A percentile compares a stretch with the other conserved stretches of the same genome.
Conservation (phyloP, 1,284 basidiomycete genomes). For the Fistulina hepatica region DNA sequence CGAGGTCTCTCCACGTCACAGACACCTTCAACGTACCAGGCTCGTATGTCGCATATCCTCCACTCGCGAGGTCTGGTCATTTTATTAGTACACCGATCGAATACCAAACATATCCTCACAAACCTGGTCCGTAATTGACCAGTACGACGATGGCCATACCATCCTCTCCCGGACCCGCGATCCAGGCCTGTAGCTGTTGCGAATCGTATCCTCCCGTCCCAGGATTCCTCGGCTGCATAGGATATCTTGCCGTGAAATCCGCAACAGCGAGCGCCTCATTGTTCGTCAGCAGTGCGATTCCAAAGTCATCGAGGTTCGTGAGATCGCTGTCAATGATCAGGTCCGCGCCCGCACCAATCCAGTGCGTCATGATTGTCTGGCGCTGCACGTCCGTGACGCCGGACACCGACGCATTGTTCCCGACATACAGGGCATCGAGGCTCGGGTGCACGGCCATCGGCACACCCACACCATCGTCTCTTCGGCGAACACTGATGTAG, state of each 20-base stretch:
- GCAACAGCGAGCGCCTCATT: conserved; percentile 5
- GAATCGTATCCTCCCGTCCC: no score
- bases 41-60: no score
- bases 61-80: no score
- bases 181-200: conserved; percentile 10
- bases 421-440: conserved; percentile 11
- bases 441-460: conserved; percentile 11
- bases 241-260: conserved; percentile 7
- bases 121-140: no score
- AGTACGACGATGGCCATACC: no score
- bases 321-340: conserved; percentile 11
- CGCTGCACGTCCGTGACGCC: background rate
- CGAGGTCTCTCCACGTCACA: no score
- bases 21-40: no score
- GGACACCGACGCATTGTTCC: conserved; percentile 1
- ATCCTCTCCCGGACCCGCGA: conserved; percentile 11
- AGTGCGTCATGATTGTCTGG: conserved; percentile 8
- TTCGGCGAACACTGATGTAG: conserved; percentile 8
- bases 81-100: no score
- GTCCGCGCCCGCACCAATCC: conserved; percentile 10
- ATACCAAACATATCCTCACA: no score
- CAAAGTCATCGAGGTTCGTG: conserved; percentile 8
- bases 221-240: conserved; percentile 9
- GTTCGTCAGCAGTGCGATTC: conserved; percentile 6
- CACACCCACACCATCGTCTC: no score